Base-by-base conservation (phyloP, 176 grass and related monocot genomes). In the Juncus effusus region DNA sequence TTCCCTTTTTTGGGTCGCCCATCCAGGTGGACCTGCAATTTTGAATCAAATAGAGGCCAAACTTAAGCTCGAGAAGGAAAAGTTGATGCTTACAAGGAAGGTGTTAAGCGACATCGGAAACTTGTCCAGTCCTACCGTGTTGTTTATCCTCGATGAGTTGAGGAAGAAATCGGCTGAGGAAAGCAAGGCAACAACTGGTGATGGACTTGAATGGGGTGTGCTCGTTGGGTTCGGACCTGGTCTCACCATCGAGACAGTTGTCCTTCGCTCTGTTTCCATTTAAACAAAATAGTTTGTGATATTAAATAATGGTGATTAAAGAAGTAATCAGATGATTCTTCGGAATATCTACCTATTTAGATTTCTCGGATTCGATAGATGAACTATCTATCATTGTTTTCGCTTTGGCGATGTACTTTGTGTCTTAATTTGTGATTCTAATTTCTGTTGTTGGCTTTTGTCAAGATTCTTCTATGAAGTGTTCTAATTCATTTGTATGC, bases 1-100 rank as follows among this genome's bases (percentile, higher is more conserved):
- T 38, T 82, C 85, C 60, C 58, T 92, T 9, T 92, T 92, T 72
- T 92, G 84, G 81, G 58, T 75, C 0, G 60, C 76, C 4, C 88
- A 87, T 1, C 19, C 19, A 28, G 19, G 19, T 1, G 19, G 19
- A 1, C 19, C 19, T 1, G 19, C 19, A 28, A 28, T 28, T 28
- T 28, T 28, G 1, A 28, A 28, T 28, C 19, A 28, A 28, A 28
- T 28, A 28, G 19, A 28, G 19, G 19, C 19, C 19, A 28, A 28
- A 28, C 19, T 28, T 28, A 28, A 28, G 19, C 19, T 28, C 19
- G 19, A 28, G 19, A 28, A 28, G 19, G 19, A 28, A 28, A 28
- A 28, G 19, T 28, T 28, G 19, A 28, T 28, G 19, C 19, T 28
- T 28, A 28, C 19, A 28, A 28, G 19, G 19, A 28, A 28, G 19